These are phyloP conservation scores for Coprinopsis marcescibilis DNA, from an alignment of 768 basidiomycete genomes.

Conservation along the genomic window DNA sequence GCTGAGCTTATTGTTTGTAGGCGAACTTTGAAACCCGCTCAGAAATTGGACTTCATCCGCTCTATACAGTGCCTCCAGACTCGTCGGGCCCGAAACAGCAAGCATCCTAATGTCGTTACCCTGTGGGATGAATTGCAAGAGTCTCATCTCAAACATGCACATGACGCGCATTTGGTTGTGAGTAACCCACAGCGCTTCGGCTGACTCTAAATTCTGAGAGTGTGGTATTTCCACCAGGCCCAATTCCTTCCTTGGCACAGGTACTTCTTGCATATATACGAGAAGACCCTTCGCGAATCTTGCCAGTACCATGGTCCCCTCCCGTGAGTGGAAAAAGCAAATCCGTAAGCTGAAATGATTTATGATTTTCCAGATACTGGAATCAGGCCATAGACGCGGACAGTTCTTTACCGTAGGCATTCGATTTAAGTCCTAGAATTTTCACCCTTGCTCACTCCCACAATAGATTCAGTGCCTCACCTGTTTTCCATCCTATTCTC, in stretches of 20 bases:
- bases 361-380: not conserved
- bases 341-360: too few species aligned
- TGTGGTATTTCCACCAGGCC: constrained; percentile 11
- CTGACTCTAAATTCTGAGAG: not conserved
- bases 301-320: constrained; percentile 21
- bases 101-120: constrained; percentile 2
- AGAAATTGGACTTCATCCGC: constrained; percentile 13
- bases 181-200: not conserved
- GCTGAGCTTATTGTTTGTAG: too few species aligned
- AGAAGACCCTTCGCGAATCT: constrained; percentile 18
- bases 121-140: constrained; percentile 23
- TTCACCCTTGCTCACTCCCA: not conserved
- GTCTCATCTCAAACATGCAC: constrained; percentile 19
- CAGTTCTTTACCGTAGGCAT: not conserved
- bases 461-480: constrained; percentile 1
- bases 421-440: not conserved
- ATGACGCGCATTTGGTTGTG: constrained; percentile 20
- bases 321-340: constrained; percentile 13
- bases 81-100: not conserved
- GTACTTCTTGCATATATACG: constrained; percentile 18
- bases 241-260: constrained; percentile 25
- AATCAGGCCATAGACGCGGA: constrained; percentile 6
- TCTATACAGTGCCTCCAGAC: constrained; percentile 17
- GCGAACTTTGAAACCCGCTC: constrained; percentile 1
- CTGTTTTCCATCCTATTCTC: constrained; percentile 1